Percentiles rank a stretch among this genome's conserved stretches.
phyloP scores from a whole-genome alignment of 1,284 basidiomycete species.

The Waitea zeae region DNA sequence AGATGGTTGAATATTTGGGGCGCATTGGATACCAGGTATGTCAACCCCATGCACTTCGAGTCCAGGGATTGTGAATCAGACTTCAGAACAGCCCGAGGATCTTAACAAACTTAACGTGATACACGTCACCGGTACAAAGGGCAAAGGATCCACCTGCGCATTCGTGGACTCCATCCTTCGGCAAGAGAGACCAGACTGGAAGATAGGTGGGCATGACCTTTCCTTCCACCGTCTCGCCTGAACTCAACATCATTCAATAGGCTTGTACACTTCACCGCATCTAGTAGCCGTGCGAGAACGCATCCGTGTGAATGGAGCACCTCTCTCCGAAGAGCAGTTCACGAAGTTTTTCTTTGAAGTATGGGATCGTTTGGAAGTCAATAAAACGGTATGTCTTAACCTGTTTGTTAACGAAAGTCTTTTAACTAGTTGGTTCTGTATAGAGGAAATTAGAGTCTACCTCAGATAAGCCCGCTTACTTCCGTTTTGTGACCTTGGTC shows the following conservation, averaged over 20 bases:
- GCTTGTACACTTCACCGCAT: constrained; percentile 95
- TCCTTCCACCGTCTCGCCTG: background rate
- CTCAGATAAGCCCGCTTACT: constrained; percentile 77
- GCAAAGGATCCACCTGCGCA: constrained; percentile 95
- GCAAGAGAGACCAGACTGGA: constrained; percentile 45
- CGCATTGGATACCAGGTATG: constrained; percentile 79
- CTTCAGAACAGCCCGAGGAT: constrained; percentile 43
- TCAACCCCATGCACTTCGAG: constrained; percentile 5
- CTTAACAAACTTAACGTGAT: constrained; percentile 86
- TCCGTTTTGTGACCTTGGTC: constrained; percentile 84
- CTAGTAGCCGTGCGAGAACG: constrained; percentile 91
- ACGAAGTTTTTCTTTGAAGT: constrained; percentile 91
- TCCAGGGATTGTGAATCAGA: constrained; percentile 1
- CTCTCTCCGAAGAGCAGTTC: constrained; percentile 80
- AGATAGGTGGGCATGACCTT: constrained; percentile 31
- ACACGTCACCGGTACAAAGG: constrained; percentile 97
- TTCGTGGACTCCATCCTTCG: constrained; percentile 72
- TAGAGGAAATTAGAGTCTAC: constrained; percentile 43
- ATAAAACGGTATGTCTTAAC: constrained; percentile 37
- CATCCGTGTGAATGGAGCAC: constrained; percentile 85
- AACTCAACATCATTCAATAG: constrained; percentile 16
- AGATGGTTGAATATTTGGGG: constrained; percentile 82
- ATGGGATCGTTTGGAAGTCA: constrained; percentile 78
- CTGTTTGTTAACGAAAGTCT: constrained; percentile 3
- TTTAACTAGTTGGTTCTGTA: constrained; percentile 3